These are phyloP conservation scores for Diaporthe sp. DNA, from an alignment of 2,329 filamentous ascomycete genomes.

Conservation along the genomic window DNA sequence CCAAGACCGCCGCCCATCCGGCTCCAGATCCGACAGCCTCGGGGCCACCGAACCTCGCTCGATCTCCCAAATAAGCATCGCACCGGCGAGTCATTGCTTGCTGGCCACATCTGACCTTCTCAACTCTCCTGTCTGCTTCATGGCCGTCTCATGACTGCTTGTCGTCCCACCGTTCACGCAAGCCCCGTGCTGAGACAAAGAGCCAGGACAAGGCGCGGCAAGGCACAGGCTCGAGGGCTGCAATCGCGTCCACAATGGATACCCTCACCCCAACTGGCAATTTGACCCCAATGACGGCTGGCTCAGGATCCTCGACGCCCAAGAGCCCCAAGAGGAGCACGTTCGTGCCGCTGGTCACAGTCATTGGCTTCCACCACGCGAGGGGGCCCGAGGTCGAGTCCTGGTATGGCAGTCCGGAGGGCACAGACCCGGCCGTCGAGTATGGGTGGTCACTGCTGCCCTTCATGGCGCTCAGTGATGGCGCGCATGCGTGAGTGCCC, in stretches of 20 bases:
- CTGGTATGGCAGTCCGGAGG: conserved; percentile 84
- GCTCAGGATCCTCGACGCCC: conserved; percentile 34
- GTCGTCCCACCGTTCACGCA: background rate
- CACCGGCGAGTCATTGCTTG: conserved; percentile 26
- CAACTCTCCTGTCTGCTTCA: conserved; percentile 19
- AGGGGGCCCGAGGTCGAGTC: conserved; percentile 91
- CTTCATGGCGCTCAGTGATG: conserved; percentile 97
- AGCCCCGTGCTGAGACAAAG: background rate
- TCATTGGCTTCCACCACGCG: conserved; percentile 88
- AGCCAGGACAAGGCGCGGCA: conserved; percentile 3
- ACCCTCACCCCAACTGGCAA: conserved; percentile 31
- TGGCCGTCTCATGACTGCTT: conserved; percentile 23
- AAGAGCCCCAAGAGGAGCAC: conserved; percentile 40
- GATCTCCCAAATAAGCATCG: background rate
- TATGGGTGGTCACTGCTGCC: conserved; percentile 93
- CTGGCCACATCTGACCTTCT: conserved; percentile 2
- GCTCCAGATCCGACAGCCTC: conserved; percentile 9
- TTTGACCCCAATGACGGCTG: conserved; percentile 18
- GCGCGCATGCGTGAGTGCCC: conserved; percentile 89
- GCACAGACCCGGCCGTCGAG: conserved; percentile 79
- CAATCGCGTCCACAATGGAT: conserved; percentile 30
- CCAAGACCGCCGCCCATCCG: conserved; percentile 4
- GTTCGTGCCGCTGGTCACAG: conserved; percentile 77
- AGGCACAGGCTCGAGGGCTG: conserved; percentile 20
- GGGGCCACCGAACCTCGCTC: background rate